Base-by-base conservation (phyloP, 2,329 filamentous ascomycete species). In the Fusarium camptoceras region DNA sequence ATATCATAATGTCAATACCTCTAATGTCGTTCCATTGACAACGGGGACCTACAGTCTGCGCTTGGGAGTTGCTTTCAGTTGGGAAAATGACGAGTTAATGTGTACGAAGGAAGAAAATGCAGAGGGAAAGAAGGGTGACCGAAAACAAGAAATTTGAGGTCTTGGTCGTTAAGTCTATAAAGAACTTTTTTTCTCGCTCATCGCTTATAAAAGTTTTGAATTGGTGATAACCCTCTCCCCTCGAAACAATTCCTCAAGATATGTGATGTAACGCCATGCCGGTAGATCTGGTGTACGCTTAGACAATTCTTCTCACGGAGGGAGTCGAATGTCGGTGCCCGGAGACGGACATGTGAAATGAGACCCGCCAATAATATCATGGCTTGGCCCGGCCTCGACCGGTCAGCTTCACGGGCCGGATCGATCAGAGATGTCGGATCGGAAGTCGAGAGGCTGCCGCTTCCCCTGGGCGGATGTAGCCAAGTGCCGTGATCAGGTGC, bases 11-110 rank as follows among this genome's bases (percentile, higher is more conserved):
- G 68, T 67, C 59, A 69, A 54, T 55, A 55, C 59, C 51, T 44
- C 58, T 58, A 66, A 54, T 67, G 69, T 70, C 70, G 53, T 69
- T 64, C 50, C 51, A 51, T 57, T 56, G 28, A 68, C 59, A 53
- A 61, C 46, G 44, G 53, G 70, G 62, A n/a, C 66, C 54, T 72
- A 66, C 66, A 60, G 62, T 73, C 66, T 72, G 60, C 53, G 55
- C 63, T 61, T 66, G 46, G 55, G 61, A 60, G 60, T 57, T 70
- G 72, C 59, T 68, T 64, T 64, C 55, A 62, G 72, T 67, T 48
- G 54, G 62, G 58, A 70, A 70, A 66, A 71, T 71, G 67, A 72
- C 63, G 57, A 54, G 70, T 66, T 72, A 74, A 74, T 71, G 72
- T 71, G 61, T 55, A 66, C 48, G 39, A 51, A 46, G 51, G 46